These are phyloP conservation scores for Fusarium tjaetaba DNA, from an alignment of 2,329 filamentous ascomycete species.

Conservation along the genomic window DNA sequence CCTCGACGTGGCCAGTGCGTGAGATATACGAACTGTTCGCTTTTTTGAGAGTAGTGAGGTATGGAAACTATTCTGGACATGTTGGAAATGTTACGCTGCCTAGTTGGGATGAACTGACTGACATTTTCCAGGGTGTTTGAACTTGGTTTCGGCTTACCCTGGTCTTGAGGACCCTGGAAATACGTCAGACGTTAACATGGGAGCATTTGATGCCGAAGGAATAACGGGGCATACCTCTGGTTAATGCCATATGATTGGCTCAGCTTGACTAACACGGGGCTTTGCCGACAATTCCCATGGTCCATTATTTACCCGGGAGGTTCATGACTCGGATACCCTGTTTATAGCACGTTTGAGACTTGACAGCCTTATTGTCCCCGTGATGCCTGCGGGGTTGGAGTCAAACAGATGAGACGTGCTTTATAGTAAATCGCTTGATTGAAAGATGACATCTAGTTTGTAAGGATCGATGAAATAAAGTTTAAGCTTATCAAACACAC, in stretches of 20 bases:
- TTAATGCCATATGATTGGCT: rapidly evolving
- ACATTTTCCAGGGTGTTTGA: neutral
- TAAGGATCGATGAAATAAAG: neutral
- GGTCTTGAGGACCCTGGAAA: neutral
- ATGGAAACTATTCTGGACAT: rapidly evolving
- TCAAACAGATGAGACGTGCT: neutral
- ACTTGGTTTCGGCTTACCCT: neutral
- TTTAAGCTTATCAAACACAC: neutral
- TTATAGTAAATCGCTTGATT: neutral
- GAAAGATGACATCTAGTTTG: neutral
- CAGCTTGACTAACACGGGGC: rapidly evolving
- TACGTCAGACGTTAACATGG: neutral
- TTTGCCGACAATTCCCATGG: neutral
- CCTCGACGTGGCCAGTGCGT: neutral
- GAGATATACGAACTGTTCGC: neutral
- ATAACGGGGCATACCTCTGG: neutral
- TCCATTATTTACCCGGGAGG: neutral
- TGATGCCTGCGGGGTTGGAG: neutral
- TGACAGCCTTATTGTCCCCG: neutral
- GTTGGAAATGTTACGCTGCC: rapidly evolving
- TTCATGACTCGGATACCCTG: neutral
- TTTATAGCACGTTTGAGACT: neutral
- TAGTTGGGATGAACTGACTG: neutral
- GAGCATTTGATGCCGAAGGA: neutral
- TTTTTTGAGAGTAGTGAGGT: rapidly evolving